Evolutionary conservation across 768 basidiomycete genomes (phyloP).

Genomic region (Pisolithus marmoratus): DNA sequence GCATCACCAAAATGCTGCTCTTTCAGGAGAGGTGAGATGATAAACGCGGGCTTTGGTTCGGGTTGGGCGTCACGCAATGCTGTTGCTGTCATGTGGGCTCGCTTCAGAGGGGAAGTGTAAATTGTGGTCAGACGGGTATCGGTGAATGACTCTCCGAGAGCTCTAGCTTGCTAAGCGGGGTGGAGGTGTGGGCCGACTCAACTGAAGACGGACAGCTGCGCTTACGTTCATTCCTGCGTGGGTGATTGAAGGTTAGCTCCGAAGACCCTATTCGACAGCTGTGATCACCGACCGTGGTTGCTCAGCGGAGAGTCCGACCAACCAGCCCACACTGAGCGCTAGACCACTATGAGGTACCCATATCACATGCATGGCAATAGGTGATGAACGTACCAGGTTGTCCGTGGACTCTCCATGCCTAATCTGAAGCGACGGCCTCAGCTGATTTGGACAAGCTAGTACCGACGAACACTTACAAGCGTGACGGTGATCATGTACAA

Average conservation of each 20-base stretch:
- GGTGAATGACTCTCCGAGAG: slow-evolving; percentile 51
- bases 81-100: slow-evolving; percentile 57
- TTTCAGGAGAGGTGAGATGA: slow-evolving; percentile 45
- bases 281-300: slow-evolving; percentile 53
- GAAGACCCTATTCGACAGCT: not conserved
- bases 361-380: not conserved
- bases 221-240: slow-evolving; percentile 50
- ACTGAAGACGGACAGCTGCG: not conserved
- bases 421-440: slow-evolving; percentile 36
- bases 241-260: slow-evolving; percentile 1
- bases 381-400: slow-evolving; percentile 49
- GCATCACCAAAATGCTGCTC: slow-evolving; percentile 69
- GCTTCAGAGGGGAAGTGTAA: slow-evolving; percentile 60
- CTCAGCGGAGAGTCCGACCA: slow-evolving; percentile 69
- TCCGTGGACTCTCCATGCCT: slow-evolving; percentile 77
- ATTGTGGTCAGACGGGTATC: slow-evolving; percentile 46
- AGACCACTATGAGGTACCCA: not conserved
- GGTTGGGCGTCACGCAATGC: slow-evolving; percentile 46
- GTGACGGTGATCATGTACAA: not conserved
- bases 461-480: not conserved
- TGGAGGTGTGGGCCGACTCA: not conserved
- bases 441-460: not conserved
- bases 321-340: slow-evolving; percentile 64
- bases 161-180: slow-evolving; percentile 52
- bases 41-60: slow-evolving; percentile 41